Percentiles rank a stretch among this genome's conserved stretches.
Conservation (phyloP, 139 green algal genomes). For the Chlamydomonas sp. region DNA sequence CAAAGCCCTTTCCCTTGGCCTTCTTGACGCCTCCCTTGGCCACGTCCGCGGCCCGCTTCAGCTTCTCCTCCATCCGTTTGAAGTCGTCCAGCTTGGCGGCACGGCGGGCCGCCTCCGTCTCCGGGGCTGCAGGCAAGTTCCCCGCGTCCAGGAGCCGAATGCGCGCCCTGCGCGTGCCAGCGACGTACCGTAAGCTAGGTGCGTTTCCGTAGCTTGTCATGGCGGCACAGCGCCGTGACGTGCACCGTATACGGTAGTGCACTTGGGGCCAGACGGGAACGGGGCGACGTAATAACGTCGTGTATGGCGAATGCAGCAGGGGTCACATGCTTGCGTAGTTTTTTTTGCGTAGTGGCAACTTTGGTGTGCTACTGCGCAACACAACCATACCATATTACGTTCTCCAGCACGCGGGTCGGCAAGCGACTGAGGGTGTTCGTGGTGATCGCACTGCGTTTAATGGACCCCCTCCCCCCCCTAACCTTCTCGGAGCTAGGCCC, state of each 20-base stretch:
- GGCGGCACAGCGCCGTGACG: too few relatives aligned
- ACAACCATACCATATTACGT: too few relatives aligned
- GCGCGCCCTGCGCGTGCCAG: not conserved
- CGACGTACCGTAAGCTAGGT: not conserved
- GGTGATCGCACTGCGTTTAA: not conserved
- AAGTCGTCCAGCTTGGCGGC: constrained; percentile 17
- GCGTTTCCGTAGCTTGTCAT: too few relatives aligned
- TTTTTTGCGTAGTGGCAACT: too few relatives aligned
- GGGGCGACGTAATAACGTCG: too few relatives aligned
- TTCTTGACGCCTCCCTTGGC: constrained; percentile 7
- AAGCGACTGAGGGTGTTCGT: too few relatives aligned
- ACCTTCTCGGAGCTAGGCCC: not conserved
- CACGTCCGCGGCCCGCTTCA: not conserved
- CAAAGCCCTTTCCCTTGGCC: constrained; percentile 28
- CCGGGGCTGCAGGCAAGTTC: not conserved
- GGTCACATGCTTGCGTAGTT: too few relatives aligned
- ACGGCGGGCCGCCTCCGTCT: not conserved
- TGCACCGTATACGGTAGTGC: too few relatives aligned
- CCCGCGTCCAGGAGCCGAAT: constrained; percentile 30
- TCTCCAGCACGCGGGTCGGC: too few relatives aligned
- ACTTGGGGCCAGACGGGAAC: too few relatives aligned
- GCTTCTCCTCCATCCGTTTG: constrained; percentile 9
- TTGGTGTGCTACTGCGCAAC: too few relatives aligned
- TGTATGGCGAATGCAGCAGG: too few relatives aligned
- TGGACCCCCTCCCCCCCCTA: not conserved